phyloP scores from a whole-genome alignment of 2,329 filamentous ascomycete genomes.

The Ceratocystis colombiana region DNA sequence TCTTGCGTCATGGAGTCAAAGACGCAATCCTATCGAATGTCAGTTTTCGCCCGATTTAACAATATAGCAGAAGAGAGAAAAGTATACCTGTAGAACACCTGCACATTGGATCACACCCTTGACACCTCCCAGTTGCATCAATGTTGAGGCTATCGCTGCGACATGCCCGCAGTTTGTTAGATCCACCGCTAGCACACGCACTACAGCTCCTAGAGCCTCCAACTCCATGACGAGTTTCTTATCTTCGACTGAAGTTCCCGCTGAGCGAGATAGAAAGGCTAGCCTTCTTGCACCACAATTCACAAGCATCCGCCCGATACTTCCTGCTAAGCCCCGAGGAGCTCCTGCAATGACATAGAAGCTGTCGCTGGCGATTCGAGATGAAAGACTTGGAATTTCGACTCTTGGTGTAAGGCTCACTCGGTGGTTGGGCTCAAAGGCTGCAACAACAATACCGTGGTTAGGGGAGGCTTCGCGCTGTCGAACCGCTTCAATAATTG shows the following conservation, averaged over 20 bases:
- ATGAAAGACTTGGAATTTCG: conserved; percentile 29
- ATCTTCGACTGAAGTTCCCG: conserved; percentile 30
- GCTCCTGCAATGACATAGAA: conserved; percentile 50
- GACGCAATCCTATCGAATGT: conserved; percentile 28
- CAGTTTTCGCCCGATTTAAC: neutral
- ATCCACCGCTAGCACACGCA: conserved; percentile 35
- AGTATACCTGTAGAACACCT: conserved; percentile 31
- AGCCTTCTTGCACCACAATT: conserved; percentile 43
- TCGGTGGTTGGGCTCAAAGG: conserved; percentile 28
- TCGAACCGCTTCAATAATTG: conserved; percentile 3
- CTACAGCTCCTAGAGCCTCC: conserved; percentile 31
- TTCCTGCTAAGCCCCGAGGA: conserved; percentile 47
- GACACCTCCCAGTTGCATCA: conserved; percentile 29
- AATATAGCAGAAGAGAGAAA: neutral
- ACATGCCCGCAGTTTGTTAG: conserved; percentile 35
- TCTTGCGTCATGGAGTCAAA: conserved; percentile 34
- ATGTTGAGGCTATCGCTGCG: conserved; percentile 25
- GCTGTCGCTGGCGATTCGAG: conserved; percentile 30
- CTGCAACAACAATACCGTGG: conserved; percentile 20
- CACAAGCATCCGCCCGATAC: conserved; percentile 43
- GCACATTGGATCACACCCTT: conserved; percentile 35
- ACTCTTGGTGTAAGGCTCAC: conserved; percentile 27
- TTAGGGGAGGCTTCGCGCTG: conserved; percentile 15
- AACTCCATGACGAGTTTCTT: conserved; percentile 34
- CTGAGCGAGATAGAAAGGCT: conserved; percentile 45